These are phyloP conservation scores for Nyctanthes arbortristis DNA, from an alignment of 257 asterid genomes.

Conservation along the genomic window DNA sequence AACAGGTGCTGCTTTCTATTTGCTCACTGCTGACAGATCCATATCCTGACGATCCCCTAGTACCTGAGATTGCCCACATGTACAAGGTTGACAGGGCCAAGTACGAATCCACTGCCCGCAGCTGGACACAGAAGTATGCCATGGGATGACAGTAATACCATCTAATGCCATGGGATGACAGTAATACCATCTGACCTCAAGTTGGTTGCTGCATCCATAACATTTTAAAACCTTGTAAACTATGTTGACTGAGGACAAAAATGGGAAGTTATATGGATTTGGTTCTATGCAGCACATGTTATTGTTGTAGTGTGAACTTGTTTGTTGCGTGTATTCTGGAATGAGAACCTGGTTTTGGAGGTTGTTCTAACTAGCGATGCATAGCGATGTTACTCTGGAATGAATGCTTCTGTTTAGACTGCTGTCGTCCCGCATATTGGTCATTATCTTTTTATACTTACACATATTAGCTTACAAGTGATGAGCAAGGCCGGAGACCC, in stretches of 20 bases:
- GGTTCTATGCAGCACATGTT: background rate
- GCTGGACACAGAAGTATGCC: slow-evolving; percentile 45
- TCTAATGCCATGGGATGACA: slow-evolving; percentile 41
- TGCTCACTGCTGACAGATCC: slow-evolving; percentile 41
- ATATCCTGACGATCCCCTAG: slow-evolving; percentile 44
- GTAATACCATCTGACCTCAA: background rate
- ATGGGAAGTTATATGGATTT: background rate
- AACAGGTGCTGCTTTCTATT: slow-evolving; percentile 41
- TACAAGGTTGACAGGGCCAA: slow-evolving; percentile 39
- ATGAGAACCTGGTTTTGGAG: background rate
- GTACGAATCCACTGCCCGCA: slow-evolving; percentile 41
- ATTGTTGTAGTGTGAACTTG: background rate
- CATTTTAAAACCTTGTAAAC: background rate
- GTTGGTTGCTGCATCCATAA: background rate
- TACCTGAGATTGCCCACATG: slow-evolving; percentile 50
- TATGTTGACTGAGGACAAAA: background rate
- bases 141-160: slow-evolving; percentile 32
- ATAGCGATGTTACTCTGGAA: background rate
- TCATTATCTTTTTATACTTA: background rate
- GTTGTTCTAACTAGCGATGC: background rate
- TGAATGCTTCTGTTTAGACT: background rate
- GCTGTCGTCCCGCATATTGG: background rate
- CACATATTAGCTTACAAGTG: background rate
- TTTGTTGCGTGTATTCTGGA: background rate
- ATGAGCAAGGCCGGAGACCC: background rate